Base-by-base conservation (phyloP, 345 rosid genomes). In the Citrus glauca region DNA sequence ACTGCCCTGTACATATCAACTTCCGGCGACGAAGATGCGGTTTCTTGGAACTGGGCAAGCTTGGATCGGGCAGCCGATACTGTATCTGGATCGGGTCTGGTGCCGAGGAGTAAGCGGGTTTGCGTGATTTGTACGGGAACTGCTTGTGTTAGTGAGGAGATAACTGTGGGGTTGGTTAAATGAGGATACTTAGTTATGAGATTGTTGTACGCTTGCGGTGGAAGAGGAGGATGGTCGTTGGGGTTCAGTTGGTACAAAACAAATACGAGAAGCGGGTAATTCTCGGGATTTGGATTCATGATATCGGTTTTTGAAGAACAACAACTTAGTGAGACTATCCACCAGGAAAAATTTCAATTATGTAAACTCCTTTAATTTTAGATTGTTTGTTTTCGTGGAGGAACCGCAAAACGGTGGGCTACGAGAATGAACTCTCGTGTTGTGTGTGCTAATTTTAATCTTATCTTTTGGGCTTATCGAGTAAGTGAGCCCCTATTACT, bases 81-180 rank as follows among this genome's bases (percentile, higher is more conserved):
- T 0, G 97, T 78, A 22, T 81, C 88, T 1, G 88, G 92, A 84
- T 91, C 92, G 17, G 97, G 99, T 2, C 93, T 88, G 33, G 92
- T 89, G 37, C 65, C 85, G 74, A 91, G 90, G 66, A 94, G 86
- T 56, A 84, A 74, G 79, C 85, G 89, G 55, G 89, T 88, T 69
- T 89, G 94, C 30, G 80, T 59, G 64, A 94, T 81, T 69, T 81
- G 71, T 74, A 69, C 74, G 2, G 95, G 88, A 81, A 94, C 77
- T 67, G 92, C 88, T 20, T 71, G 89, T 67, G 88, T 76, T 74
- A 95, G 82, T 11, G 92, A 76, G 7, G 90, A 70, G 3, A 91
- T 64, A 82, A 95, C 77, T 33, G 77, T 70, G 2, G 88, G 86
- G 45, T 91, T 81, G 76, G 81, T 56, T 37, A 93, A 72, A 63